phyloP scores from a whole-genome alignment of 768 basidiomycete species.

The Crucibulum laeve region DNA sequence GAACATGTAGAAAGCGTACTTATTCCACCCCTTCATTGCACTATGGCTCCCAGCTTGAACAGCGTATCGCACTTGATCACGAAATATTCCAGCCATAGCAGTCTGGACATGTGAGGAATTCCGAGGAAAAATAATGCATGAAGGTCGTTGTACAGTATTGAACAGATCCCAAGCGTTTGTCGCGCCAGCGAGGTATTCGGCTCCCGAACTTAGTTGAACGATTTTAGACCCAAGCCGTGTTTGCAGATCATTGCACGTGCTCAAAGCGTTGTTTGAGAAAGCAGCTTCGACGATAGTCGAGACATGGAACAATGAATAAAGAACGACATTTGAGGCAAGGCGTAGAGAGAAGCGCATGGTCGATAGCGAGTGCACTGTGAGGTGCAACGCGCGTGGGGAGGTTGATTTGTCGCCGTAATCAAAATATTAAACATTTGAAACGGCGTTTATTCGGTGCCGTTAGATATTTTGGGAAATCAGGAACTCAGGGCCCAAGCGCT shows the following conservation, averaged over 20 bases:
- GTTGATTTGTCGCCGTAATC: too few species aligned
- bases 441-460: too few species aligned
- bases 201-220: conserved; percentile 15
- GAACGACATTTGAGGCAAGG: background rate
- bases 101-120: conserved; percentile 24
- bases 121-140: conserved; percentile 32
- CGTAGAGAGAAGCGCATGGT: background rate
- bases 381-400: too few species aligned
- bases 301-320: background rate
- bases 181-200: conserved; percentile 14
- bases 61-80: conserved; percentile 28
- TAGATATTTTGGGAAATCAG: too few species aligned
- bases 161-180: conserved; percentile 28
- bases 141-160: conserved; percentile 25
- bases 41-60: conserved; percentile 39
- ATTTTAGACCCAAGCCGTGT: conserved; percentile 15
- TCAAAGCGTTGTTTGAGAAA: background rate
- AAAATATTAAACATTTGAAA: too few species aligned
- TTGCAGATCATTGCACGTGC: background rate
- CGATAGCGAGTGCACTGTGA: too few species aligned
- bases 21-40: conserved; percentile 40
- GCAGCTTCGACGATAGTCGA: background rate
- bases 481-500: too few species aligned
- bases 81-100: conserved; percentile 32
- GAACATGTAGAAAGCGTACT: conserved; percentile 17